Base-by-base conservation (phyloP, 768 basidiomycete species). In the Phlegmacium glaucopus region DNA sequence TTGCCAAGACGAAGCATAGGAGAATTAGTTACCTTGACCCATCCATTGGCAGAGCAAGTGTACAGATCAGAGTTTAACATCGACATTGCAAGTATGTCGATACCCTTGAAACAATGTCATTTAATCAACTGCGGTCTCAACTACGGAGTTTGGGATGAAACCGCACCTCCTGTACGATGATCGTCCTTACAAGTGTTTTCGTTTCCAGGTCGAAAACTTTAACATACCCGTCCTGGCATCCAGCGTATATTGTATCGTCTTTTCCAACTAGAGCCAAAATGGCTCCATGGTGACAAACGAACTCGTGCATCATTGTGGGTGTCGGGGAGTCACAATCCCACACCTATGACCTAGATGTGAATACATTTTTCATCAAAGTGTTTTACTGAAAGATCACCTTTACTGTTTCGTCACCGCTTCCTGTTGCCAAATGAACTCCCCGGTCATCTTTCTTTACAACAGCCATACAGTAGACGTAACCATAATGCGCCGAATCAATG, bases 191-290 rank as follows among this genome's bases (percentile, higher is more conserved):
- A 30, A 90, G 71, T 0, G 92, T 91, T 53, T 82, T 85, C 0
- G 94, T 95, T 61, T 94, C 93, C 7, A 96, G 67, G 63, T 97
- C 94, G 68, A 90, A 81, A 4, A 97, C 85, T 53, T 87, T 87
- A 56, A 97, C 90, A 55, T 88, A 85, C 3, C 95, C 95, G 52
- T 92, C 93, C 66, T 98, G 95, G 56, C 94, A 89, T 0, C 93
- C 95, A 6, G 91, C 95, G 58, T 87, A 96, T 16, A 97, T 74
- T 1, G 90, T 89, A 15, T 90, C 89, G 16, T 84, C 85, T 28
- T 76, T 74, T 0, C 79, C 78, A 2, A 82, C 80, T 22, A 98
- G 73, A 0, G 91, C 81, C n/a, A 94, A 72, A 6, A 96, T 83
- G 0, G 92, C 94, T 2, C 93, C 90, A 54, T 81, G 81, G 45